Evolutionary conservation across 164 flowering plant species (phyloP).

Genomic region (Annona cherimola): DNA sequence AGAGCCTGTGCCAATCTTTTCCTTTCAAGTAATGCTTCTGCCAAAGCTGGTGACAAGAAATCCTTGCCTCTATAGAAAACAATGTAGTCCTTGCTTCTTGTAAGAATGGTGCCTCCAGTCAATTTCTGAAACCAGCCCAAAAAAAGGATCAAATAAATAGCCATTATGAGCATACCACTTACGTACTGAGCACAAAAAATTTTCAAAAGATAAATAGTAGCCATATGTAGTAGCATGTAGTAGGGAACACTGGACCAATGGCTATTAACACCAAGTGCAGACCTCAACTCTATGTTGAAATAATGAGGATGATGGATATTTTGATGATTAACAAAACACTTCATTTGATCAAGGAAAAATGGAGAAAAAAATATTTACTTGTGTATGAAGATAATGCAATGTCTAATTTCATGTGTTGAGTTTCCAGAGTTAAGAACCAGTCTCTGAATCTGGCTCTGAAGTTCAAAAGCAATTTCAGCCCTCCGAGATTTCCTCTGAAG

Average conservation of each 20-base stretch:
- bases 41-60: slow-evolving; percentile 72
- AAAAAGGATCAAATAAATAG: neutral
- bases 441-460: no score
- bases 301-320: neutral
- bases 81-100: slow-evolving; percentile 83
- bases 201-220: neutral
- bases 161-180: neutral
- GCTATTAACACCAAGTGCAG: no score
- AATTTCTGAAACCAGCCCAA: slow-evolving; percentile 49
- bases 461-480: no score
- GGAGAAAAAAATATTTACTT: no score
- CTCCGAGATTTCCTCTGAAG: no score
- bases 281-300: no score
- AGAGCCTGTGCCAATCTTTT: slow-evolving; percentile 70
- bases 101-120: slow-evolving; percentile 83
- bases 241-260: no score
- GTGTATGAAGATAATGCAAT: no score
- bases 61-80: slow-evolving; percentile 89
- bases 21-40: slow-evolving; percentile 72
- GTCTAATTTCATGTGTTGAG: no score
- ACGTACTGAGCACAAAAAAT: neutral
- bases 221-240: no score
- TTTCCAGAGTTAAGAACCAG: no score
- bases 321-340: neutral
- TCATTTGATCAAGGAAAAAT: no score